Conservation (phyloP, 495 filamentous ascomycete species). For the Amphirosellinia nigrospora region DNA sequence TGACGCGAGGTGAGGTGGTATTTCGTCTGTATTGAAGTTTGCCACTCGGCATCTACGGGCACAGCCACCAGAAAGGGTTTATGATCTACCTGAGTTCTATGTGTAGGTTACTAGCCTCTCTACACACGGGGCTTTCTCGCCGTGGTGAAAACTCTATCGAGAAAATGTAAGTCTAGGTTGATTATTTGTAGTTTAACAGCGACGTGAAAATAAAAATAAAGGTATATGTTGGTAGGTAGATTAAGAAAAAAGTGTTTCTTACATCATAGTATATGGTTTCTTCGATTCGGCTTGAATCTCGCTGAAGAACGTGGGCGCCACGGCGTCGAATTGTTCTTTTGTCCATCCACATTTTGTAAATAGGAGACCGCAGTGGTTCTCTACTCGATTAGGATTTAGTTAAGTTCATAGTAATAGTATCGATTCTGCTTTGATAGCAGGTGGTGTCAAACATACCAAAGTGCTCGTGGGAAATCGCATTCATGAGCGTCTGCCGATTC, state of each 20-base stretch:
- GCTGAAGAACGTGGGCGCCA: constrained; percentile 32
- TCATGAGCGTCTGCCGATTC: constrained; percentile 32
- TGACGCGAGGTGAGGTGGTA: neutral
- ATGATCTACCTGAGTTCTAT: neutral
- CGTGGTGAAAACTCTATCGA: constrained; percentile 36
- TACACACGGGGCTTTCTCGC: constrained; percentile 37
- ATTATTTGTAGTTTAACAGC: neutral
- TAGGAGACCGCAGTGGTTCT: constrained; percentile 35
- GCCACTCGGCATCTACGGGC: neutral
- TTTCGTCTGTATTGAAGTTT: constrained; percentile 1
- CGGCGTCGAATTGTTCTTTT: constrained; percentile 31
- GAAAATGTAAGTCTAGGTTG: neutral
- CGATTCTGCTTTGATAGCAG: neutral
- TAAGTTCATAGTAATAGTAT: neutral
- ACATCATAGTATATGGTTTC: constrained; percentile 38
- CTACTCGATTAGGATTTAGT: constrained; percentile 24
- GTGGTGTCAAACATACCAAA: constrained; percentile 27
- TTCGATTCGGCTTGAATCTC: constrained; percentile 24
- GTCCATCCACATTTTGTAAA: constrained; percentile 39
- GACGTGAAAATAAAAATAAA: neutral
- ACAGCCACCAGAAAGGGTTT: neutral
- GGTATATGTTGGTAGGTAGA: neutral
- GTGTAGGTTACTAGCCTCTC: neutral
- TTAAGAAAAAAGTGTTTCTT: constrained; percentile 18
- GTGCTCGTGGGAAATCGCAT: constrained; percentile 31